phyloP scores from a whole-genome alignment of 768 basidiomycete species.

The Lactarius trivialis region DNA sequence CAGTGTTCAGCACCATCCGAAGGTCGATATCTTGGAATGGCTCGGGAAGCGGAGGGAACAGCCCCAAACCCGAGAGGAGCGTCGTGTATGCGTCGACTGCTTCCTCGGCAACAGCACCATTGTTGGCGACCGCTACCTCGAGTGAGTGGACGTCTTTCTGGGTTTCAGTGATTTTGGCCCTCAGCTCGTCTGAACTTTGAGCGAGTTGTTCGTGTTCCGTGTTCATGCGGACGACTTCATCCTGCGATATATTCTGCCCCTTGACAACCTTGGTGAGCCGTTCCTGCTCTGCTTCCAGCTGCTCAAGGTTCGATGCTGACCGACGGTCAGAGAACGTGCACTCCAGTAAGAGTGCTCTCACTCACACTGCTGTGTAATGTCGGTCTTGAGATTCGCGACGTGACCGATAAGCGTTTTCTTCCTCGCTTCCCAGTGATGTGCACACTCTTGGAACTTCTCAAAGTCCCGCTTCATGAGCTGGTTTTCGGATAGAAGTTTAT shows the following conservation, averaged over 20 bases:
- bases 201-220: slow-evolving; percentile 77
- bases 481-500: slow-evolving; percentile 56
- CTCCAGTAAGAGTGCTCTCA: not conserved
- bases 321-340: not conserved
- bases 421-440: slow-evolving; percentile 61
- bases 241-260: slow-evolving; percentile 82
- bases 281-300: slow-evolving; percentile 57
- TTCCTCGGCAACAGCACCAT: slow-evolving; percentile 75
- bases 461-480: slow-evolving; percentile 63
- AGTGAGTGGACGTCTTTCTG: slow-evolving; percentile 67
- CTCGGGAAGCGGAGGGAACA: slow-evolving; percentile 67
- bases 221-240: slow-evolving; percentile 89
- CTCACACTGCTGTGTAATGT: slow-evolving; percentile 51
- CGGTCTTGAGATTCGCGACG: slow-evolving; percentile 61
- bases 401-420: slow-evolving; percentile 62
- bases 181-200: slow-evolving; percentile 69
- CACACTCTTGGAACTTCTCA: slow-evolving; percentile 71
- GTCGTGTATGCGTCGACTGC: slow-evolving; percentile 74
- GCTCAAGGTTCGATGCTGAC: slow-evolving; percentile 42
- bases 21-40: slow-evolving; percentile 73
- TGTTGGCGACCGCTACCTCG: slow-evolving; percentile 78
- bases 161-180: slow-evolving; percentile 66
- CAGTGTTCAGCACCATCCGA: slow-evolving; percentile 73
- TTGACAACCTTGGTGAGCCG: slow-evolving; percentile 63
- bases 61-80: slow-evolving; percentile 63